Base-by-base conservation (phyloP, 768 basidiomycete species). In the Amanita subjunquillea region DNA sequence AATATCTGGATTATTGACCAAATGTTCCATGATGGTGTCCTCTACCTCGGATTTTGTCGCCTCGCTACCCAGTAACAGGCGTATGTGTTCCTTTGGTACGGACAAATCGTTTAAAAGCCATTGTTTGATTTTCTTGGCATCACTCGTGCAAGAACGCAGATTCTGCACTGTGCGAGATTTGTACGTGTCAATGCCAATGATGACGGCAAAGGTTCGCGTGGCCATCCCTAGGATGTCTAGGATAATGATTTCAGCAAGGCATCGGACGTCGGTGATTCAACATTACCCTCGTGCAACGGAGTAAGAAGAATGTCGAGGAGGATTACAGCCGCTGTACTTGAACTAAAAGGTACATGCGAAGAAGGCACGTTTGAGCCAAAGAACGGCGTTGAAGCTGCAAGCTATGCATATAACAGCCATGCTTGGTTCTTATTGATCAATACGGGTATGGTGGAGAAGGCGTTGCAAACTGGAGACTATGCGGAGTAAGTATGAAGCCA, bases 131-230 rank as follows among this genome's bases (percentile, higher is more conserved):
- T 69, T 72, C 51, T 76, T 72, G 4, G 82, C 82, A 59, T 87
- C 85, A 56, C 80, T 77, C 25, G 76, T 77, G 60, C 81, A 83
- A 38, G 80, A 78, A 51, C 80, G 74, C 36, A 85, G 73, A 59
- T 85, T 79, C 82, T 80, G 85, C 25, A 85, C 76, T 27, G 62
- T 62, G 17, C 77, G 75, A 7, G 81, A 82, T 63, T 82, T 77
- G 70, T 87, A 87, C 58, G 71, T 69, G 67, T 86, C 82, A 56
- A 87, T 77, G 39, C 85, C 85, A 55, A 87, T 72, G 57, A 87
- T 68, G 53, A 87, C 74, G 0, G 82, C 82, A 57, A 83, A 87
- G 39, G 83, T 66, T 17, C 75, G 78, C 37, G 57, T 51, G 23
- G 59, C 34, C 61, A 66, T 65, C 55, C 66, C 52, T 37, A 36